Base-by-base conservation (phyloP, 2,329 filamentous ascomycete species). In the Helicocarpus griseus region DNA sequence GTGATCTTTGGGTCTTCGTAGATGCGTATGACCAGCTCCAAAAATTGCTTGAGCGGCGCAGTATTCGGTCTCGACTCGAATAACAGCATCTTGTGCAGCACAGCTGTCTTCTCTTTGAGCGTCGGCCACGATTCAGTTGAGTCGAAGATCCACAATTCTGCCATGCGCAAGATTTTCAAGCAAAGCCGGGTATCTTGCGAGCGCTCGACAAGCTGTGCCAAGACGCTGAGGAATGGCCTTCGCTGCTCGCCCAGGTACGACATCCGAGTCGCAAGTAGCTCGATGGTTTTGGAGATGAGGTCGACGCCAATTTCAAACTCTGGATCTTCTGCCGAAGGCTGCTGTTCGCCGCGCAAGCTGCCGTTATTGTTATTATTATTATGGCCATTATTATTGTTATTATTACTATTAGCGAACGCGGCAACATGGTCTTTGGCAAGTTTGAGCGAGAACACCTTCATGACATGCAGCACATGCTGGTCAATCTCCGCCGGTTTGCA, bases 1-100 rank as follows among this genome's bases (percentile, higher is more conserved):
- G 90, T 89, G 56, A 98, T 93, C 70, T 94, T 95, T 0, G 89
- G 88, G 62, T 98, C 93, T 64, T 98, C 94, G 65, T 99, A 99
- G 54, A 99, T 96, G 46, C 90, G 84, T 60, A 98, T 95, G 24
- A 99, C 93, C 24, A 99, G 81, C 58, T 97, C 87, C 53, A 98
- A 76, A 73, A 97, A 99, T 64, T 91, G 91, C 59, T 85, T 89
- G 52, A 98, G 77, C 72, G 98, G 84, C 0, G 85, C 89, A 29
- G 84, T 81, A 64, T 97, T 91, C 26, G 79, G 73, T 36, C 93
- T 81, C 52, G 87, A 82, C 69, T 99, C 93, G 60, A 98, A 98
- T 0, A 90, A 84, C 14, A 97, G 74, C 93, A 99, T 99, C 72
- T 98, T 99, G 62, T 95, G 90, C n/a, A 99, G 73, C 1, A 99